Conservation (phyloP, 768 basidiomycete genomes). For the Serendipita indica region DNA sequence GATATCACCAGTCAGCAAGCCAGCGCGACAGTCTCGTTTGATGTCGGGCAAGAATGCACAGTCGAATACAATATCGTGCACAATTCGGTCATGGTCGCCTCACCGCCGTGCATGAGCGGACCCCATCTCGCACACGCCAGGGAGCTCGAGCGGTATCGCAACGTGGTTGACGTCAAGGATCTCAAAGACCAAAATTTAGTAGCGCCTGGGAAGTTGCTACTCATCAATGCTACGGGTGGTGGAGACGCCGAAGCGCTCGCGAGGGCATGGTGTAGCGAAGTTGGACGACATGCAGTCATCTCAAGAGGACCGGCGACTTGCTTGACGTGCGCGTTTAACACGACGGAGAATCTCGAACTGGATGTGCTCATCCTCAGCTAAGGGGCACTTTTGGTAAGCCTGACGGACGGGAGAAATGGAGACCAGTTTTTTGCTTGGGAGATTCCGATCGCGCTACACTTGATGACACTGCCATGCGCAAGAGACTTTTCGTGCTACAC, state of each 20-base stretch:
- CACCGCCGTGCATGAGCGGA: slow-evolving; percentile 9
- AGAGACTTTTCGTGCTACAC: too few relatives aligned
- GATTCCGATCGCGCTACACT: too few relatives aligned
- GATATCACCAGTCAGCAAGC: neutral
- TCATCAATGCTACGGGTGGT: slow-evolving; percentile 10
- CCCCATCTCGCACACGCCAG: slow-evolving; percentile 6
- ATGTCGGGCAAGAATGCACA: neutral
- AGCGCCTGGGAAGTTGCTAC: neutral
- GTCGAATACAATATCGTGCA: slow-evolving; percentile 2
- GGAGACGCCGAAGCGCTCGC: slow-evolving; percentile 9
- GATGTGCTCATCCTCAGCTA: slow-evolving; percentile 1
- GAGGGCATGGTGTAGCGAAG: slow-evolving; percentile 11
- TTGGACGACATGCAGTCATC: slow-evolving; percentile 7
- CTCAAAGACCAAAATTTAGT: neutral
- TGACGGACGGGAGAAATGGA: neutral
- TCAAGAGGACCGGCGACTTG: neutral
- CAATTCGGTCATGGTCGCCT: slow-evolving; percentile 7
- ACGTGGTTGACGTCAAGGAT: slow-evolving; percentile 3
- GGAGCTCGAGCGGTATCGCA: slow-evolving; percentile 8
- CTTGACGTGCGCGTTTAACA: slow-evolving; percentile 3
- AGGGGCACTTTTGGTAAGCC: neutral
- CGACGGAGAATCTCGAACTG: slow-evolving; percentile 1
- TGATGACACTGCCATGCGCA: too few relatives aligned
- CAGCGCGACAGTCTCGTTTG: slow-evolving; percentile 6
- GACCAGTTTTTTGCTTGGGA: too few relatives aligned